phyloP scores from a whole-genome alignment of 2,329 filamentous ascomycete genomes.

The Pestalotiopsis sp. region DNA sequence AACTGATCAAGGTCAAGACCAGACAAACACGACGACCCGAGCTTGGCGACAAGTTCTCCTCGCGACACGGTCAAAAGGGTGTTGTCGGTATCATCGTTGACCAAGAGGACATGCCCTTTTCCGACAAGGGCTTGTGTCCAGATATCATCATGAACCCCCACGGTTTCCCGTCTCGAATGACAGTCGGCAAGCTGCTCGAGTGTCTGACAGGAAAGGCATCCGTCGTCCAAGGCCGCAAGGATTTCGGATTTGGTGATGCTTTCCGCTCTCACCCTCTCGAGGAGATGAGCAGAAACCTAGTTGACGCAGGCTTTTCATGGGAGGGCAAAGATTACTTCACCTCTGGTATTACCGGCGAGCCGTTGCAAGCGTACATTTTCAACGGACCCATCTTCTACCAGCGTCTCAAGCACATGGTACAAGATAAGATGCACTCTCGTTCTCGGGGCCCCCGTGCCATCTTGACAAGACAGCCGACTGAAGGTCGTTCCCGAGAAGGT shows the following conservation, averaged over 20 bases:
- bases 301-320: constrained; percentile 91
- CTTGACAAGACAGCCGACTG: constrained; percentile 91
- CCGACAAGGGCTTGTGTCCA: constrained; percentile 85
- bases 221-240: constrained; percentile 79
- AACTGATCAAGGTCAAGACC: constrained; percentile 91
- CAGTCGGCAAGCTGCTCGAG: constrained; percentile 96
- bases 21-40: constrained; percentile 95
- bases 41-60: constrained; percentile 97
- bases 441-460: constrained; percentile 88
- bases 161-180: constrained; percentile 99
- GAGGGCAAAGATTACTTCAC: constrained; percentile 98
- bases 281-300: constrained; percentile 83
- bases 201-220: constrained; percentile 93
- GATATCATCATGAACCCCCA: constrained; percentile 99
- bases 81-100: constrained; percentile 96
- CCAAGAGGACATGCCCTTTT: constrained; percentile 96
- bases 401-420: constrained; percentile 99
- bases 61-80: constrained; percentile 96
- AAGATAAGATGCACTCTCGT: constrained; percentile 99
- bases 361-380: constrained; percentile 94
- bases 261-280: constrained; percentile 84
- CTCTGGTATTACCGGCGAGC: constrained; percentile 91
- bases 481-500: constrained; percentile 90
- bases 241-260: constrained; percentile 82
- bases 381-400: constrained; percentile 99